phyloP scores from a whole-genome alignment of 805 yeast genomes.

The Starmerella scarabaei region DNA sequence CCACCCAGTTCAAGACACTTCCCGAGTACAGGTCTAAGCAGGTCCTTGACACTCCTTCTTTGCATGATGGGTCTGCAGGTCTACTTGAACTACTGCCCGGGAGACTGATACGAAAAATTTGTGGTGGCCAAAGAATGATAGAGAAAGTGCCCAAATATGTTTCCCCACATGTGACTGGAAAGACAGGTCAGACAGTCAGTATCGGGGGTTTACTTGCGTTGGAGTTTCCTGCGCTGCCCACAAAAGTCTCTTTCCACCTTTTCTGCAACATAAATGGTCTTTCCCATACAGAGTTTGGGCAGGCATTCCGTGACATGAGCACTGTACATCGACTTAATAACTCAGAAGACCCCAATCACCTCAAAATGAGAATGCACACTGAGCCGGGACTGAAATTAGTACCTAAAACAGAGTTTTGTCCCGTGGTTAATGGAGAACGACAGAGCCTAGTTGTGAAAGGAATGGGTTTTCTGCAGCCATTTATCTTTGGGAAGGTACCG shows the following conservation, averaged over 20 bases:
- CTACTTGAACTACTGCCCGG: slow-evolving; percentile 16
- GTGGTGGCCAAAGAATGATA: slow-evolving; percentile 19
- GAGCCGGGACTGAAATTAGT: slow-evolving; percentile 4
- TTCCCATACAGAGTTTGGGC: slow-evolving; percentile 14
- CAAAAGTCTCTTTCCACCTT: slow-evolving; percentile 20
- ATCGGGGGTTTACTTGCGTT: slow-evolving; percentile 27
- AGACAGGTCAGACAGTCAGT: slow-evolving; percentile 26
- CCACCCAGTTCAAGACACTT: slow-evolving; percentile 31
- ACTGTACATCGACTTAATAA: slow-evolving; percentile 16
- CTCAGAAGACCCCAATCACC: slow-evolving; percentile 14
- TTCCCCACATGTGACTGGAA: slow-evolving; percentile 20
- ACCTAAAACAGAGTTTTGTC: slow-evolving; percentile 4
- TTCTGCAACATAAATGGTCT: slow-evolving; percentile 24
- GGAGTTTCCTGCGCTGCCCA: slow-evolving; percentile 18
- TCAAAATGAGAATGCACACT: slow-evolving; percentile 21
- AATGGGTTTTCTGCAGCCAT: slow-evolving; percentile 26
- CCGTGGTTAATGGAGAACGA: slow-evolving; percentile 15
- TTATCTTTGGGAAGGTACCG: slow-evolving; percentile 25
- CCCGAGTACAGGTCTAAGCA: slow-evolving; percentile 20
- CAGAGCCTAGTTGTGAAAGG: slow-evolving; percentile 24
- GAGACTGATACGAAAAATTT: slow-evolving; percentile 17
- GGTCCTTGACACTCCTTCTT: slow-evolving; percentile 25
- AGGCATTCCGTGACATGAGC: slow-evolving; percentile 19
- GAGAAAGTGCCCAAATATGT: slow-evolving; percentile 19
- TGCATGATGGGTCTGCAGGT: slow-evolving; percentile 10